phyloP scores from a whole-genome alignment of 768 basidiomycete species.

The Leccinum disarticulatum region DNA sequence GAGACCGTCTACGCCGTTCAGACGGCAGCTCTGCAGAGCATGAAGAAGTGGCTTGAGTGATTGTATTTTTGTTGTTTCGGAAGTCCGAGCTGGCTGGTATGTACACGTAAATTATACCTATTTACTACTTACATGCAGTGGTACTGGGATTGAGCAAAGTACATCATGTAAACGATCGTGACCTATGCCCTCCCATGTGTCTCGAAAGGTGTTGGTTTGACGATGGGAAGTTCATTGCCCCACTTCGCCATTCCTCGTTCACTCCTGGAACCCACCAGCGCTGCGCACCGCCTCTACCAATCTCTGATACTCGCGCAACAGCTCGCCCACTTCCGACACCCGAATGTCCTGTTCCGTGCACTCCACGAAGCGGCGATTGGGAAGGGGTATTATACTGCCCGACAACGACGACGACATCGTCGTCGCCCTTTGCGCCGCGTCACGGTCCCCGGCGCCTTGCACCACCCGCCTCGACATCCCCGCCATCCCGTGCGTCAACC shows the following conservation, averaged over 20 bases:
- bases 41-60: not conserved
- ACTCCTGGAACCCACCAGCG: constrained; percentile 44
- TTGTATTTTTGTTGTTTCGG: not conserved
- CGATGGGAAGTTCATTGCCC: too few relatives aligned
- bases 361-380: constrained; percentile 68
- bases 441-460: constrained; percentile 14
- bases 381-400: constrained; percentile 52
- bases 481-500: constrained; percentile 72
- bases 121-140: not conserved
- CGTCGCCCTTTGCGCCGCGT: constrained; percentile 35
- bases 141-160: too few relatives aligned
- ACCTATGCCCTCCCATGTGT: too few relatives aligned
- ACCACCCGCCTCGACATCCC: constrained; percentile 47
- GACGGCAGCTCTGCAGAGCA: not conserved
- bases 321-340: constrained; percentile 75
- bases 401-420: constrained; percentile 23
- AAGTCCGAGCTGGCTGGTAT: not conserved
- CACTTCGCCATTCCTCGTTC: not conserved
- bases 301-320: constrained; percentile 79
- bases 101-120: not conserved
- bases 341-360: constrained; percentile 74
- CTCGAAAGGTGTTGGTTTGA: too few relatives aligned
- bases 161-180: too few relatives aligned
- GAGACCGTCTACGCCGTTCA: not conserved
- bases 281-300: constrained; percentile 67